Evolutionary conservation across 257 asterid genomes (phyloP).

Genomic region (Scutellaria barbata): DNA sequence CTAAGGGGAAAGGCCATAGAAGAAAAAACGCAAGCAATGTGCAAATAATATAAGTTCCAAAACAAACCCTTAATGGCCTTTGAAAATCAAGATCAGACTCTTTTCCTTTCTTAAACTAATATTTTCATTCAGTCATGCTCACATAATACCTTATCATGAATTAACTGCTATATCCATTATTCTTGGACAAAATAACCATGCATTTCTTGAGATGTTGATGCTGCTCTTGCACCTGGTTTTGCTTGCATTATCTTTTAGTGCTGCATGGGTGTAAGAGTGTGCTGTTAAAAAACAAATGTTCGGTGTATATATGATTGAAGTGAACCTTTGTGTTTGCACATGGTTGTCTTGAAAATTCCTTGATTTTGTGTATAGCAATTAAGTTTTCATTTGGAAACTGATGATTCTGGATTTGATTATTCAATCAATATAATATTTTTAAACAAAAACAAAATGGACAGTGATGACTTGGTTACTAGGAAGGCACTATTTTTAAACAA

Average conservation of each 20-base stretch:
- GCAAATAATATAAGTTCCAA: too few relatives aligned
- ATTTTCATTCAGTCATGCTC: too few relatives aligned
- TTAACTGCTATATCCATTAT: not conserved
- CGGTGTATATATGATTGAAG: not conserved
- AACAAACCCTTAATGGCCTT: not conserved
- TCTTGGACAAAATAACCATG: not conserved
- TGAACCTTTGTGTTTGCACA: slow-evolving; percentile 3
- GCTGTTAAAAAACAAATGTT: not conserved
- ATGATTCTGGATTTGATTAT: slow-evolving; percentile 11
- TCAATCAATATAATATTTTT: not conserved
- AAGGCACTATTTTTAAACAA: too few relatives aligned
- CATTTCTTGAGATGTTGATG: not conserved
- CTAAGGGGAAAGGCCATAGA: not conserved
- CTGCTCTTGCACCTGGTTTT: not conserved
- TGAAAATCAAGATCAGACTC: not conserved
- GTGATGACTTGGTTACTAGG: too few relatives aligned
- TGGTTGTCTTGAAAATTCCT: slow-evolving; percentile 3
- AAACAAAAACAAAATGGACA: not conserved
- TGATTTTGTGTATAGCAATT: not conserved
- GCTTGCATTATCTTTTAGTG: not conserved
- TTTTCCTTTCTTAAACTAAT: not conserved
- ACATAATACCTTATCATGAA: not conserved
- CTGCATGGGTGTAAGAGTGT: not conserved
- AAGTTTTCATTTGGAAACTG: not conserved
- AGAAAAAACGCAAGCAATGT: not conserved